A percentile compares a stretch with the other conserved stretches of the same genome.
phyloP scores from a whole-genome alignment of 1,139 yeast species.

The Cylindricascospora bacillispora region DNA sequence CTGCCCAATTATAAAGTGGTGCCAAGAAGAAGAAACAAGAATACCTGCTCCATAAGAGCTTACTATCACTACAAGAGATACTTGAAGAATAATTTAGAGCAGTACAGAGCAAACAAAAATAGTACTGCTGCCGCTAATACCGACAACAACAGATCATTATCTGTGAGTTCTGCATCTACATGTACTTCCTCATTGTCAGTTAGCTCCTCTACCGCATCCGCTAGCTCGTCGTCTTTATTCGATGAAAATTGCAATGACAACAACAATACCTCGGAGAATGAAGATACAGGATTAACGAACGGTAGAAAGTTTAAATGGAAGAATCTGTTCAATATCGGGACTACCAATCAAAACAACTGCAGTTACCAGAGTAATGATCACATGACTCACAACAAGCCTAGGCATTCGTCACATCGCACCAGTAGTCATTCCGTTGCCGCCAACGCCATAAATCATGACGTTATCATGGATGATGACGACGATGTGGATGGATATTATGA shows the following conservation, averaged over 20 bases:
- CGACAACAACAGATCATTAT: conserved; percentile 1
- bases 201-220: not conserved
- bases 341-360: no score
- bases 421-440: no score
- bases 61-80: conserved; percentile 1
- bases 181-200: not conserved
- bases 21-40: conserved; percentile 45
- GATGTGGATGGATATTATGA: conserved; percentile 7
- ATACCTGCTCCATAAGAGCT: conserved; percentile 1
- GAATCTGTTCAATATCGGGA: no score
- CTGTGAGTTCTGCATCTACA: not conserved
- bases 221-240: no score
- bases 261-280: no score
- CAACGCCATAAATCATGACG: no score
- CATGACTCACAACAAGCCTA: no score
- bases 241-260: no score
- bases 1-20: conserved; percentile 61
- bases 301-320: no score
- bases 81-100: conserved; percentile 4
- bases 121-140: not conserved
- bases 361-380: no score
- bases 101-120: conserved; percentile 3
- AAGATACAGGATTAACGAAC: no score
- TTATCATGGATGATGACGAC: conserved; percentile 2
- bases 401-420: no score